Percentiles rank a stretch among this genome's conserved stretches.
Conservation (phyloP, 1,139 yeast genomes). For the Sugiyamaella xylanicola region DNA sequence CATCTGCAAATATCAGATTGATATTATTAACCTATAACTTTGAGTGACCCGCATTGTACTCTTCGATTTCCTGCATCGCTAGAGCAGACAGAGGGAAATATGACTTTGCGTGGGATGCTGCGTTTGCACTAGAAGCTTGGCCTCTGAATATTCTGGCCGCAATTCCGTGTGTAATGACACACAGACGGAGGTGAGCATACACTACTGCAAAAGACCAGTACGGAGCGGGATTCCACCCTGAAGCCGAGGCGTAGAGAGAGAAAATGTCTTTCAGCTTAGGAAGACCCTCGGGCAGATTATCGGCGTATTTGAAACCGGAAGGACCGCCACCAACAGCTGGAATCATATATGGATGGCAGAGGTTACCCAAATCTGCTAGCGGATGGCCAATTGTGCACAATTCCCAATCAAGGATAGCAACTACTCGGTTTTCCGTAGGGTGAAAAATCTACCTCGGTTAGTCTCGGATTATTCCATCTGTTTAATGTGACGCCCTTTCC, state of each 20-base stretch:
- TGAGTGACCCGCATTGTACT: neutral
- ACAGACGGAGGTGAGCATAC: constrained; percentile 59
- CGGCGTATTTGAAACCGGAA: constrained; percentile 18
- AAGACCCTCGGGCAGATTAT: constrained; percentile 34
- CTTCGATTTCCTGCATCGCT: constrained; percentile 37
- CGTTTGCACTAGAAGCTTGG: constrained; percentile 61
- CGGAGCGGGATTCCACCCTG: constrained; percentile 41
- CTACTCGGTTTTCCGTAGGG: constrained; percentile 51
- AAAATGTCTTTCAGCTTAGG: constrained; percentile 36
- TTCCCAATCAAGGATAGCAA: constrained; percentile 71
- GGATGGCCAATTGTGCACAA: constrained; percentile 71
- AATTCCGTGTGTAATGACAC: constrained; percentile 68
- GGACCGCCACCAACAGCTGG: constrained; percentile 39
- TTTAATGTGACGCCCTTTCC: too few species aligned
- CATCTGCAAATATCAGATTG: neutral
- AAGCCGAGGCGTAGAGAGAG: constrained; percentile 29
- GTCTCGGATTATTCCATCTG: too few species aligned
- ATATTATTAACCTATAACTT: neutral
- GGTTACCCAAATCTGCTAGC: constrained; percentile 62
- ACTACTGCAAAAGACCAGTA: constrained; percentile 61
- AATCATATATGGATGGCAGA: constrained; percentile 59
- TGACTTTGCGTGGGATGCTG: constrained; percentile 49
- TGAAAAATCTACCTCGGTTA: constrained; percentile 47
- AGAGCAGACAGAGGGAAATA: constrained; percentile 51
- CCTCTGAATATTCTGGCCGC: constrained; percentile 63